Evolutionary conservation across 2,329 filamentous ascomycete species (phyloP).

Genomic region (Coccinonectria pachysandricola): DNA sequence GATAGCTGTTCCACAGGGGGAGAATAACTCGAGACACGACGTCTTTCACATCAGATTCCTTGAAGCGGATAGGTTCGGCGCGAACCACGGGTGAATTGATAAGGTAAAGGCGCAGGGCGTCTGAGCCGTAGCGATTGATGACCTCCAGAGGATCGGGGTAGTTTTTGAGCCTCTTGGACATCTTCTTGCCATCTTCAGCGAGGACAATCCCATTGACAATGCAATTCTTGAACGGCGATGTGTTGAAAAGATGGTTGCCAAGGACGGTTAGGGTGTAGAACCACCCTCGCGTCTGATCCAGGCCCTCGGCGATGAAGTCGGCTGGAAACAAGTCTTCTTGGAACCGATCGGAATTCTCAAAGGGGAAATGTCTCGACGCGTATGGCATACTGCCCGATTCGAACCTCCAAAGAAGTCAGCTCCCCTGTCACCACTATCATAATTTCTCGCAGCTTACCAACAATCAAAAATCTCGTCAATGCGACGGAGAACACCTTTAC

Average conservation of each 20-base stretch:
- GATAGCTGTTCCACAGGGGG: constrained; percentile 20
- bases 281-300: constrained; percentile 20
- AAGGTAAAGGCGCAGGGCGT: constrained; percentile 19
- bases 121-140: constrained; percentile 15
- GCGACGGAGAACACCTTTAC: constrained; percentile 14
- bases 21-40: constrained; percentile 16
- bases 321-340: constrained; percentile 14
- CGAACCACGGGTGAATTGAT: constrained; percentile 19
- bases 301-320: constrained; percentile 19
- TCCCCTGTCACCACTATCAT: not conserved
- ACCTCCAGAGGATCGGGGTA: constrained; percentile 14
- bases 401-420: constrained; percentile 7
- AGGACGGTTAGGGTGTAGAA: constrained; percentile 19
- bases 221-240: constrained; percentile 18
- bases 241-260: constrained; percentile 15
- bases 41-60: constrained; percentile 16
- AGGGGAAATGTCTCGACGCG: constrained; percentile 16
- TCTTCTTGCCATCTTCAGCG: constrained; percentile 20
- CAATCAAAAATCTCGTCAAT: constrained; percentile 20
- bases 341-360: constrained; percentile 15
- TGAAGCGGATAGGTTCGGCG: constrained; percentile 18
- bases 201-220: constrained; percentile 20
- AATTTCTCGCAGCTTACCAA: constrained; percentile 10
- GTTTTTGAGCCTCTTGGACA: constrained; percentile 21
- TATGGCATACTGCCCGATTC: constrained; percentile 20